phyloP scores from a whole-genome alignment of 352 stramenopile genomes.

The Globisporangium iwayamae region DNA sequence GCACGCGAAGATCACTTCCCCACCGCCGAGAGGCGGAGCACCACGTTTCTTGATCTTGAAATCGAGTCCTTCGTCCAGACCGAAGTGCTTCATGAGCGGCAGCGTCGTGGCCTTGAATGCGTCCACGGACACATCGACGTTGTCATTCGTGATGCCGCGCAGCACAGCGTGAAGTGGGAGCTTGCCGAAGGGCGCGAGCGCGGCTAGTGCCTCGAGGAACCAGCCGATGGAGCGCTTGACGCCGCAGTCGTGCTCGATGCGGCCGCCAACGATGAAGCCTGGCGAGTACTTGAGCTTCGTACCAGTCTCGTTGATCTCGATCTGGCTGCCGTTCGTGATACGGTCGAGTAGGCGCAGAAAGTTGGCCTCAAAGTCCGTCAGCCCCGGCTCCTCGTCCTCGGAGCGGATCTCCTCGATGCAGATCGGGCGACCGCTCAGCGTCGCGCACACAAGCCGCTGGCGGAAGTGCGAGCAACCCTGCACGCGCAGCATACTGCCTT shows the following conservation, averaged over 20 bases:
- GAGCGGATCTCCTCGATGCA: slow-evolving; percentile 94
- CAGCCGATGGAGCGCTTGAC: slow-evolving; percentile 92
- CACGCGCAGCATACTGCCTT: slow-evolving; percentile 49
- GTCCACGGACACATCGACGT: slow-evolving; percentile 91
- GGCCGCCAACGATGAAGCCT: slow-evolving; percentile 94
- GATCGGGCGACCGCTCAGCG: slow-evolving; percentile 91
- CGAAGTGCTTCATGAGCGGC: slow-evolving; percentile 95
- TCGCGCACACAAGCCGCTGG: slow-evolving; percentile 90
- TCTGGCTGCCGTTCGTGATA: slow-evolving; percentile 96
- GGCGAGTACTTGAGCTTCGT: slow-evolving; percentile 96
- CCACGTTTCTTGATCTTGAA: slow-evolving; percentile 91
- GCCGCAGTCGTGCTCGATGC: slow-evolving; percentile 95
- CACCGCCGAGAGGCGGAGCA: slow-evolving; percentile 75
- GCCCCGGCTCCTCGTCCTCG: slow-evolving; percentile 93
- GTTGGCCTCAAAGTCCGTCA: slow-evolving; percentile 96
- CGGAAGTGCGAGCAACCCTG: slow-evolving; percentile 92
- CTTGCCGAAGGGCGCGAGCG: slow-evolving; percentile 97
- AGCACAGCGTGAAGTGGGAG: slow-evolving; percentile 92
- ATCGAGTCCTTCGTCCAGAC: slow-evolving; percentile 89
- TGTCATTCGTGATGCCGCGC: slow-evolving; percentile 94
- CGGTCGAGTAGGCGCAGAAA: slow-evolving; percentile 96
- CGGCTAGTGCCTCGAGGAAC: slow-evolving; percentile 98
- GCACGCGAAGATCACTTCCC: slow-evolving; percentile 92
- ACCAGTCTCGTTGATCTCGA: slow-evolving; percentile 99
- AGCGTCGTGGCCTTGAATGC: slow-evolving; percentile 93